Base-by-base conservation (phyloP, 768 basidiomycete species). In the Nidularia sp. region DNA sequence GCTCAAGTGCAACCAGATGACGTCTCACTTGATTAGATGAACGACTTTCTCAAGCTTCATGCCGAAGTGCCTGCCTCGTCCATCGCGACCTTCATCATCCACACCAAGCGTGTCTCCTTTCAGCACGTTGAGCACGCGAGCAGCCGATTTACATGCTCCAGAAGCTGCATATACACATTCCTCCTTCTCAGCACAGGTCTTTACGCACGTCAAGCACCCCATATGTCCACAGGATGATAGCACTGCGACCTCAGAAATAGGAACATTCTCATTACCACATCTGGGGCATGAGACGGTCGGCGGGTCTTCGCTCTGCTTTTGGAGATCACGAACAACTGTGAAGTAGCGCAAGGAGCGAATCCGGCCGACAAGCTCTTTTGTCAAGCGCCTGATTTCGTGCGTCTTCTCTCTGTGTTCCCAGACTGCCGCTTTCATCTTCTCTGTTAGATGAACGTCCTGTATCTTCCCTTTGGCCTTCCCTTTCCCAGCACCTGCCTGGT, bases 201-300 rank as follows among this genome's bases (percentile, higher is more conserved):
- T 78, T 56, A 97, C 88, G 62, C 92, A 94, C 2, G 75, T 67
- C 58, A 81, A 65, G 60, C 92, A 94, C 2, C 94, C 93, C 62
- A 82, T 85, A 64, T 98, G 94, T 6, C 94, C 94, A 57, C 94
- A 98, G 18, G 91, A 93, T 4, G 93, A 95, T 34, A 96, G 75
- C 3, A 97, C 86, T 18, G 91, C 87, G 51, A 92, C 74, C 49
- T 93, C 87, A 7, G 75, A 70, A 56, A 86, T 75, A 2, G 81
- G 81, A 35, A 90, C 67, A 52, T 71, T 70, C 45, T 78, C 69
- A 45, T 76, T 74, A 31, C 70, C 71, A 58, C 90, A 93, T 36
- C 66, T 65, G 4, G 86, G 84, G 57, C 91, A 93, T 6, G 76
- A 67, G 36, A 88, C 74, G 31, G 72, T 69, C 13, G 82, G 76